These are phyloP conservation scores for Sarocladium strictum DNA, from an alignment of 2,329 filamentous ascomycete genomes.

Conservation along the genomic window DNA sequence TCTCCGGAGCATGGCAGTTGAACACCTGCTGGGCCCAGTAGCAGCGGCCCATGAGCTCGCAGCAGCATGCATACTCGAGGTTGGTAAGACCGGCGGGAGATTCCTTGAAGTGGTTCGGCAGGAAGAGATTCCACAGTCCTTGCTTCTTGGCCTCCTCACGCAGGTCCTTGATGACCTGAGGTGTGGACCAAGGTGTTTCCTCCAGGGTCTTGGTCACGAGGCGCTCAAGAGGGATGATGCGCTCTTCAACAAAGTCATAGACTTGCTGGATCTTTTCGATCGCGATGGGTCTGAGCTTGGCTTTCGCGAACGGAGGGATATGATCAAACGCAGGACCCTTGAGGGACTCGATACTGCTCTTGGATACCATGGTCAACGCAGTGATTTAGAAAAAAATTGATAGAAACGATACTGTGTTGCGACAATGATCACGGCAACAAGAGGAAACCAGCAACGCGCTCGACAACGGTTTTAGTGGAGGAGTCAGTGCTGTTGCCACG, in stretches of 20 bases:
- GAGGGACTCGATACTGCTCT: background rate
- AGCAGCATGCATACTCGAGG: conserved; percentile 90
- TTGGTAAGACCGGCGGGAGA: conserved; percentile 83
- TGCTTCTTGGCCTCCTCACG: conserved; percentile 71
- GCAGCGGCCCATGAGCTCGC: conserved; percentile 81
- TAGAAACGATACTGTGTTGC: background rate
- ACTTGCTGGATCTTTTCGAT: conserved; percentile 76
- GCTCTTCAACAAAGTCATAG: conserved; percentile 87
- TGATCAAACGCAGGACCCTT: conserved; percentile 21
- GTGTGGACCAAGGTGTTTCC: conserved; percentile 3
- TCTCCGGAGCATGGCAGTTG: conserved; percentile 82
- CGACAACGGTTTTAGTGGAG: background rate
- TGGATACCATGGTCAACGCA: background rate
- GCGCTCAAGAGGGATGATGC: conserved; percentile 75
- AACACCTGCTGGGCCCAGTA: conserved; percentile 69
- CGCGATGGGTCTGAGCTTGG: conserved; percentile 36
- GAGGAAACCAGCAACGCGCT: background rate
- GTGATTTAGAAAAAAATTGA: background rate
- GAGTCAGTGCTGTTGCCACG: background rate
- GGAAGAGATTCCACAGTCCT: conserved; percentile 91
- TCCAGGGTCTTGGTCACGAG: conserved; percentile 40
- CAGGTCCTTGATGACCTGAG: conserved; percentile 61
- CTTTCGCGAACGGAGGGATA: conserved; percentile 21
- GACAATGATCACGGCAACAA: background rate
- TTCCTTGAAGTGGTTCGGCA: conserved; percentile 86